These are phyloP conservation scores for Lodderomyces orthopsilosis DNA, from an alignment of 1,139 yeast species.

Conservation along the genomic window DNA sequence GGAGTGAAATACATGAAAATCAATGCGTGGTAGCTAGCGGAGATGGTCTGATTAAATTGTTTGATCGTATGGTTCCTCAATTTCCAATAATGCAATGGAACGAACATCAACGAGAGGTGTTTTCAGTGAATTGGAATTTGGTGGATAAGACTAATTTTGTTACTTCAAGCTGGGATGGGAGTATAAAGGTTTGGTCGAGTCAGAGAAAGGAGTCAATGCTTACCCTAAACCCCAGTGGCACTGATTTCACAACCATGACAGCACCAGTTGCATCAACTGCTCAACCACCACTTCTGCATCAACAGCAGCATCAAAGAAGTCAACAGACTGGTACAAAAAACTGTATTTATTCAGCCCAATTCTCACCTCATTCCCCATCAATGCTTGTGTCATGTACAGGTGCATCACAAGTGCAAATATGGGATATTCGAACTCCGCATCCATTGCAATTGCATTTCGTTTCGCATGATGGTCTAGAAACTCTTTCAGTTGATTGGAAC, in stretches of 20 bases:
- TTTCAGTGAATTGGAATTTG: conserved; percentile 82
- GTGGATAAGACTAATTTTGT: conserved; percentile 72
- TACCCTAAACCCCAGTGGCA: conserved; percentile 48
- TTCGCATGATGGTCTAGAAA: conserved; percentile 80
- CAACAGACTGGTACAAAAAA: conserved; percentile 32
- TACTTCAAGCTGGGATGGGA: conserved; percentile 91
- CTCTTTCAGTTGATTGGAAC: conserved; percentile 83
- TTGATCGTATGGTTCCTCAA: conserved; percentile 64
- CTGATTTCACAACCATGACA: conserved; percentile 28
- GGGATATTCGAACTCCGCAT: conserved; percentile 76
- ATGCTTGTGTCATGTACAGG: conserved; percentile 75
- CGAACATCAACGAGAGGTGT: conserved; percentile 87
- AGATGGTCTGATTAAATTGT: conserved; percentile 82
- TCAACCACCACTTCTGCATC: conserved; percentile 35
- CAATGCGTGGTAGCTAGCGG: conserved; percentile 84
- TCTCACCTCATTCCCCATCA: conserved; percentile 83
- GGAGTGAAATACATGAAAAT: conserved; percentile 91
- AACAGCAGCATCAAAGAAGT: conserved; percentile 22
- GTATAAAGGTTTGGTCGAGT: conserved; percentile 73
- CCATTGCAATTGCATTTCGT: conserved; percentile 61
- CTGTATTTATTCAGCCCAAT: conserved; percentile 76
- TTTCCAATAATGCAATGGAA: conserved; percentile 76
- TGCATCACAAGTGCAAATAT: conserved; percentile 70
- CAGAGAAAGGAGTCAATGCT: conserved; percentile 54
- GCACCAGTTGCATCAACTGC: conserved; percentile 23